A percentile compares a stretch with the other conserved stretches of the same genome.
These are phyloP conservation scores for Zalaria obscura DNA, from an alignment of 2,329 filamentous ascomycete species.

Conservation along the genomic window DNA sequence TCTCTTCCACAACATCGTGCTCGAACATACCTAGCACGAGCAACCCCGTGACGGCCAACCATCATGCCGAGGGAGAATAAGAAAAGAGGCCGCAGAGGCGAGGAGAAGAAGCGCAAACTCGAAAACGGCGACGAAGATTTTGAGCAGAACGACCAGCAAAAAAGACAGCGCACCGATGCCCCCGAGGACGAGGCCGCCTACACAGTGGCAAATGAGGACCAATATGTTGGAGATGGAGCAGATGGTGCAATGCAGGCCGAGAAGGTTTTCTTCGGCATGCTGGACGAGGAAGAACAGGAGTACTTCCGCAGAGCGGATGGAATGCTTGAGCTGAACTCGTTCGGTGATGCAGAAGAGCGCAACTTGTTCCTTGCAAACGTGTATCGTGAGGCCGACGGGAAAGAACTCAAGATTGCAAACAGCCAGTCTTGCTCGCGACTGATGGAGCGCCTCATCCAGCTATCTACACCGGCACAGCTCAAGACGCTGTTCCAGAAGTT, in stretches of 20 bases:
- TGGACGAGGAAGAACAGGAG: conserved; percentile 85
- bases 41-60: not conserved
- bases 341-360: conserved; percentile 53
- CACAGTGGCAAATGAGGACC: conserved; percentile 10
- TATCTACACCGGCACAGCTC: conserved; percentile 66
- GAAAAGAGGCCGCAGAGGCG: conserved; percentile 41
- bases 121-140: conserved; percentile 24
- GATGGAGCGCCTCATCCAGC: conserved; percentile 77
- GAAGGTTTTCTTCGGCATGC: conserved; percentile 78
- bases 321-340: conserved; percentile 79
- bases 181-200: conserved; percentile 21
- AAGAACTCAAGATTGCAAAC: conserved; percentile 90
- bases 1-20: too few relatives aligned
- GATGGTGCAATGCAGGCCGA: conserved; percentile 30
- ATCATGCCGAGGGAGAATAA: conserved; percentile 46
- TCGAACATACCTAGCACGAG: too few relatives aligned
- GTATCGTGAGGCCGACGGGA: conserved; percentile 73
- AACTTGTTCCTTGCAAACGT: conserved; percentile 55
- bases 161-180: conserved; percentile 23
- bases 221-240: conserved; percentile 2
- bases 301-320: conserved; percentile 88
- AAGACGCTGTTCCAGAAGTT: conserved; percentile 80
- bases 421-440: conserved; percentile 90
- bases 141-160: conserved; percentile 18
- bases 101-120: conserved; percentile 37